phyloP scores from a whole-genome alignment of 129 eudicot species.

The Chrysanthemum lavandulifolium region DNA sequence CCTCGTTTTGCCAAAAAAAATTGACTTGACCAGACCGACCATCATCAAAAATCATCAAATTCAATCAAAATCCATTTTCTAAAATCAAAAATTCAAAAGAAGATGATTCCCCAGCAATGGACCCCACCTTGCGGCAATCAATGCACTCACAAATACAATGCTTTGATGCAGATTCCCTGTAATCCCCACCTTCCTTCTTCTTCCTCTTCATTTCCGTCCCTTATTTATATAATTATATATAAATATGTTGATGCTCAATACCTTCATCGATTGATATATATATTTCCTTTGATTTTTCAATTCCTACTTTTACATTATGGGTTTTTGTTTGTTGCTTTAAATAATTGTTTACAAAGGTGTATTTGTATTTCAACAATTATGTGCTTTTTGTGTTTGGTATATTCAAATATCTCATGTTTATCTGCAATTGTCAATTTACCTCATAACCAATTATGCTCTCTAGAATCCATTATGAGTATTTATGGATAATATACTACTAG shows the following conservation, averaged over 20 bases:
- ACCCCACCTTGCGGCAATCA: slow-evolving; percentile 80
- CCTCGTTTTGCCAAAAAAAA: slow-evolving; percentile 11
- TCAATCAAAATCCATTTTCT: neutral
- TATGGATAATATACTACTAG: no score
- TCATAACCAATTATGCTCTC: no score
- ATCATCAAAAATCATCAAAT: slow-evolving; percentile 2
- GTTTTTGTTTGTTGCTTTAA: no score
- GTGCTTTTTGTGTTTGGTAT: no score
- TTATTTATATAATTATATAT: neutral
- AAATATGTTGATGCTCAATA: neutral
- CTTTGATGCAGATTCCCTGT: slow-evolving; percentile 96
- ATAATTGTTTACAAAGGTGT: no score
- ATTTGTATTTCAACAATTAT: no score
- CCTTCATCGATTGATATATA: neutral
- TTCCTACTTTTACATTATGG: no score
- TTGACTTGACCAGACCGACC: neutral
- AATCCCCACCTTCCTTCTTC: neutral
- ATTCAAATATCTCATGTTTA: no score
- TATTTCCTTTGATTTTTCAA: no score
- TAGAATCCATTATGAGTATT: no score
- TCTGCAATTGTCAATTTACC: no score
- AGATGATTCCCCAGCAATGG: slow-evolving; percentile 81
- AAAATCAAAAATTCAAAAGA: slow-evolving; percentile 20
- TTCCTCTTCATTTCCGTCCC: neutral
- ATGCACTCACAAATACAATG: slow-evolving; percentile 81